Evolutionary conservation across 2,329 filamentous ascomycete species (phyloP), one percentile per base, ranked within the genome.

Genomic region (Aureobasidium namibiae): DNA sequence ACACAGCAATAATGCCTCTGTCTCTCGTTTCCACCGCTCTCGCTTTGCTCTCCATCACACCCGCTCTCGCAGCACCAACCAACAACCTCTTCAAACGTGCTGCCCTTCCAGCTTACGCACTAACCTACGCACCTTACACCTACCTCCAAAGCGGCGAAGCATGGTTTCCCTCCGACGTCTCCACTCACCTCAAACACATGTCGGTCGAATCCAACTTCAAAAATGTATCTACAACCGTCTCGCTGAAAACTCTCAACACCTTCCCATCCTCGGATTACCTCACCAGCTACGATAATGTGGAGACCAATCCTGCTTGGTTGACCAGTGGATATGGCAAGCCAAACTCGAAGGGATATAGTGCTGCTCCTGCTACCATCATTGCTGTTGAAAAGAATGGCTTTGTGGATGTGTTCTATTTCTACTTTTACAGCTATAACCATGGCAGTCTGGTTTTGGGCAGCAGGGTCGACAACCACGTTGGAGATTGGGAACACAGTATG

Each of bases 401-500:
- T 13, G 44, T 58, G 1, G 56, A 58, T 38, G 56, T 58, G 1
- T 58, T 49, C 9, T 58, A 58, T 24, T 58, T 58, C 14, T 58
- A 48, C 56, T 58, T 58, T 14, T 58, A 58, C 21, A 46, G 41
- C 34, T 58, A 58, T n/a, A 58, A 58, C 18, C 56, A 58, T 36
- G 56, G 56, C 5, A 58, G 42, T 31, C 31, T 39, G 10, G 36
- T 54, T 5, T 16, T 58, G 9, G 44, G 36, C n/a, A 49, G 16
- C n/a, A 41, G 41, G 23, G 44, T 58, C n/a, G 56, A 58, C 56
- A 58, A 58, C 18, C 56, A 58, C 33, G 56, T 58, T 33, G 56
- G 56, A 13, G 56, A 58, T 16, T 58, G 56, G 56, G 56, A 58
- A 24, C 56, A 58, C 26, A 24, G 29, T 4, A 58, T 58, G 56